Evolutionary conservation across 2,329 filamentous ascomycete genomes (phyloP), one percentile per base, ranked within the genome.

Genomic region (Elsinoe ampelina): DNA sequence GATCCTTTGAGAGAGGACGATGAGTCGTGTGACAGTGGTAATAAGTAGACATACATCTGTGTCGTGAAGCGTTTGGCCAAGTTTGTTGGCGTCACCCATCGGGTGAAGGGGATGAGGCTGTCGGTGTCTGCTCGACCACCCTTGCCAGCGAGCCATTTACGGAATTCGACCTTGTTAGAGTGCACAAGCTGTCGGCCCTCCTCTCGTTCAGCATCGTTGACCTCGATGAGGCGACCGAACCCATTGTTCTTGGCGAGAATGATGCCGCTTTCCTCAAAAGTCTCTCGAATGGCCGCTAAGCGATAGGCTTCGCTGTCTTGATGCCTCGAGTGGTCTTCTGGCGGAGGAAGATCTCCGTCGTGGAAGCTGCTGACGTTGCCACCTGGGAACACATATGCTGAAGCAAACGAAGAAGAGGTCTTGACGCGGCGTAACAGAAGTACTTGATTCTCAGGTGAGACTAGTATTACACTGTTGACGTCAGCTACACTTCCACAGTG

Each of bases 1-100:
- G 50, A 61, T 12, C 70, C 52, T 63, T 12, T 66, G 58, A n/a
- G 72, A 69, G 10, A 63, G 61, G 15, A 58, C 15, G 41, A 56
- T 13, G 32, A 38, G 10, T 54, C 50, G 8, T 61, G 54, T 3
- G 59, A 36, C 4, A 84, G 72, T 0, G 90, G 90, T 2, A 96
- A 78, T 70, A 95, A 85, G 71, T 95, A 95, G 10, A 97, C 70
- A 72, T 97, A 98, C 92, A 97, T 97, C 68, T 96, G 91, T 0
- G 92, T 96, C 0, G 87, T 89, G 73, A 95, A 98, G 45, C 93
- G 81, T 64, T 85, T 89, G 0, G 83, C 80, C 1, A 85, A 74
- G 60, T 80, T 82, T 0, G 76, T 71, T 0, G 92, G 92, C 2
- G 93, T 97, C 57, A 97, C 79, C 93, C 93, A 97, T 55, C 89